phyloP scores from a whole-genome alignment of 768 basidiomycete genomes.

The Daedaleopsis sinensis region DNA sequence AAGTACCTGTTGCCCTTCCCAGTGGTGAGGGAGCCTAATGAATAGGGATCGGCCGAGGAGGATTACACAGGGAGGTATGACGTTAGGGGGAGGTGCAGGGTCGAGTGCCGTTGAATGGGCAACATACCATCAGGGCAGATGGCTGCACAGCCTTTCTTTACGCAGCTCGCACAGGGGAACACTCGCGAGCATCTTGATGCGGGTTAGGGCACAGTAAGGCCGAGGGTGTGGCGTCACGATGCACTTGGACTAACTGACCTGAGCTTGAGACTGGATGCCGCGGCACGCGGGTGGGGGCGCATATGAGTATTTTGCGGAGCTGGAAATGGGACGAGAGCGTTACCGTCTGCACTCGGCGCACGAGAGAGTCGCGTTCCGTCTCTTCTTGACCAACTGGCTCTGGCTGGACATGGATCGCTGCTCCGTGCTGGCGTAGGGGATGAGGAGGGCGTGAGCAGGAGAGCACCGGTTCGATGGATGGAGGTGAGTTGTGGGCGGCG shows the following conservation, averaged over 20 bases:
- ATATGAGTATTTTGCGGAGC: conserved; percentile 16
- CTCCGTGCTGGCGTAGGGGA: not conserved
- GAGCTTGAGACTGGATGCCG: conserved; percentile 56
- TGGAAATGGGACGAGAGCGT: conserved; percentile 12
- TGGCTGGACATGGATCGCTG: conserved; percentile 17
- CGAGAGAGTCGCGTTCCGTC: conserved; percentile 51
- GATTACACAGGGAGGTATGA: conserved; percentile 5
- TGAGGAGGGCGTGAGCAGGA: not conserved
- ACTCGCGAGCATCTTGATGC: conserved; percentile 57
- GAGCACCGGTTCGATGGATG: not conserved
- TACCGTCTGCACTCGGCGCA: conserved; percentile 76
- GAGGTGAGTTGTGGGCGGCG: not conserved
- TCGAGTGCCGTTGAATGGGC: conserved; percentile 7
- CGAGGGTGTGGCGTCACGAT: conserved; percentile 15
- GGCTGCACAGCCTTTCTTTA: conserved; percentile 46
- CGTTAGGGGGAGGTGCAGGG: conserved; percentile 13
- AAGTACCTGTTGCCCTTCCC: conserved; percentile 71
- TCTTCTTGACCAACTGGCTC: conserved; percentile 17
- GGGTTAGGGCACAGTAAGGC: conserved; percentile 8
- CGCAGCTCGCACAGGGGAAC: conserved; percentile 57
- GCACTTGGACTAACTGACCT: conserved; percentile 46
- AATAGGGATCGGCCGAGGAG: not conserved
- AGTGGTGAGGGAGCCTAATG: conserved; percentile 65
- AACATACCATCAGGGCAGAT: conserved; percentile 64
- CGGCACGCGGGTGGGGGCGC: conserved; percentile 7